Conservation (phyloP, 805 yeast genomes). For the Metschnikowia matae region DNA sequence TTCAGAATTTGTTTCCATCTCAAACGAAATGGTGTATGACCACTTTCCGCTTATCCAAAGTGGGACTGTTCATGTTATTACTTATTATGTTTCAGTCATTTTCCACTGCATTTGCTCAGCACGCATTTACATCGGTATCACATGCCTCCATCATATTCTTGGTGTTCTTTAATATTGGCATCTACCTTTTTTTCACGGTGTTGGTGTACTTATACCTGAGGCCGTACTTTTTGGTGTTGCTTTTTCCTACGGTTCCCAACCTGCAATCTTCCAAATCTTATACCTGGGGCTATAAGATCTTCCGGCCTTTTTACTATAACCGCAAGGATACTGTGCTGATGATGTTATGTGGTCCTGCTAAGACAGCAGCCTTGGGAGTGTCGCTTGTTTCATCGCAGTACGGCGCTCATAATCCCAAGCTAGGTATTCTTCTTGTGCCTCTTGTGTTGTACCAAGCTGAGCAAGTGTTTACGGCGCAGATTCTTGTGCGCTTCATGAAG, state of each 20-base stretch:
- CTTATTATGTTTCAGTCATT: constrained; percentile 76
- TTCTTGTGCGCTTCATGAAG: constrained; percentile 61
- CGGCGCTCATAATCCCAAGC: constrained; percentile 53
- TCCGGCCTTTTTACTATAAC: constrained; percentile 66
- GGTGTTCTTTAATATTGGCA: constrained; percentile 78
- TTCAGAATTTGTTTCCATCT: constrained; percentile 66
- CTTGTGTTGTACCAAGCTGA: constrained; percentile 83
- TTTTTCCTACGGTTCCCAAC: constrained; percentile 47
- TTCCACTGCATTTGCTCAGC: constrained; percentile 80
- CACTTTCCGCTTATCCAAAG: constrained; percentile 59
- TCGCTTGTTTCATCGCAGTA: constrained; percentile 78
- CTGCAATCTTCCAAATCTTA: constrained; percentile 45
- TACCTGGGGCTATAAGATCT: constrained; percentile 37
- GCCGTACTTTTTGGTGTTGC: constrained; percentile 45
- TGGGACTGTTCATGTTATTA: constrained; percentile 76
- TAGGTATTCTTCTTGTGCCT: constrained; percentile 75
- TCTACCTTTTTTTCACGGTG: constrained; percentile 70
- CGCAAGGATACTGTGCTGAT: constrained; percentile 72
- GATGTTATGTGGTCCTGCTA: constrained; percentile 88
- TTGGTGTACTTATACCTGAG: constrained; percentile 59
- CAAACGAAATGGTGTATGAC: constrained; percentile 58
- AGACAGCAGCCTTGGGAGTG: constrained; percentile 89
- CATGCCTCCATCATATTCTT: constrained; percentile 68
- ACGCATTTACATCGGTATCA: constrained; percentile 69
- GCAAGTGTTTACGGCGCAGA: constrained; percentile 79